Conservation (phyloP, 2,329 filamentous ascomycete species). For the Hymenoscyphus salicellus region DNA sequence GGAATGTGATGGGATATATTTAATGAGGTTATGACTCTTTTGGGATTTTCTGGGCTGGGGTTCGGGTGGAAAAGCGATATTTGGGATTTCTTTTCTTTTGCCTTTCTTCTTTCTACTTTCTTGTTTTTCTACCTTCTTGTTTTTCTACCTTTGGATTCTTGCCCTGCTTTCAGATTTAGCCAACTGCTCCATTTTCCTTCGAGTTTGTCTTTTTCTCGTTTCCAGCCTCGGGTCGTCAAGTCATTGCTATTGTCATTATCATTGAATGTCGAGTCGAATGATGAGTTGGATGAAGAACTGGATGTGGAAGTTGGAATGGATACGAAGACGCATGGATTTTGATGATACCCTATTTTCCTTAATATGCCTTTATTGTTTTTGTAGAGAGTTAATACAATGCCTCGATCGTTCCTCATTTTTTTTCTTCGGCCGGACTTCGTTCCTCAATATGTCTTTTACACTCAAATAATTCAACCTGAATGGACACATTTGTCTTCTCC, state of each 20-base stretch:
- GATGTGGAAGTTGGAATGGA: not conserved
- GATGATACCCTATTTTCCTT: conserved; percentile 1
- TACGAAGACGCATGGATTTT: not conserved
- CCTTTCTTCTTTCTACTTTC: not conserved
- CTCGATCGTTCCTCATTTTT: no score
- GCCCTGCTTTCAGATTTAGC: no score
- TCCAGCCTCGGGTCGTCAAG: no score
- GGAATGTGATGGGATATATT: not conserved
- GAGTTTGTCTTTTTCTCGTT: not conserved
- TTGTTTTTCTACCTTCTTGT: not conserved
- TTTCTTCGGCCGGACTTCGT: no score
- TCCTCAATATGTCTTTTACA: no score
- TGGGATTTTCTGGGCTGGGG: not conserved
- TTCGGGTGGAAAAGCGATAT: not conserved
- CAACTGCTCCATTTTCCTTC: not conserved
- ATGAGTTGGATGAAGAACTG: not conserved
- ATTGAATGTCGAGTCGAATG: not conserved
- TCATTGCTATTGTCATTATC: not conserved
- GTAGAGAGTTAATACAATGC: not conserved
- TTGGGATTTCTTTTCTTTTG: not conserved
- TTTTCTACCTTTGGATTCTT: not conserved
- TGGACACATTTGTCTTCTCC: no score
- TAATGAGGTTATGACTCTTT: not conserved
- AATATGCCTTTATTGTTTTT: not conserved
- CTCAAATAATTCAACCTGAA: no score